phyloP scores from a whole-genome alignment of 75 land plant genomes.

The Cupressus sempervirens region DNA sequence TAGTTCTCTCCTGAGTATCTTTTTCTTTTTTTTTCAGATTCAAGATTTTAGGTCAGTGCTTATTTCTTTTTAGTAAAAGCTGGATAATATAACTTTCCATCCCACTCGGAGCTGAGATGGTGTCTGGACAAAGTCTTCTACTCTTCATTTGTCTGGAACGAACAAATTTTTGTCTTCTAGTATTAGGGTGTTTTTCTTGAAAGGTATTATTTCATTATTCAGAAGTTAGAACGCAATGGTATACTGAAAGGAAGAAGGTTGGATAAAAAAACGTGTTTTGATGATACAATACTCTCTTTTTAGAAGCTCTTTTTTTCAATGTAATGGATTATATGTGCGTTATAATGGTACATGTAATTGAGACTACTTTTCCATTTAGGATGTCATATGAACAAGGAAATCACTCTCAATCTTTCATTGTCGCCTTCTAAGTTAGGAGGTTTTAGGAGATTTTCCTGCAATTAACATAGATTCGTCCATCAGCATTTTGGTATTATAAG shows the following conservation, averaged over 20 bases:
- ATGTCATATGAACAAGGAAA: too few species aligned
- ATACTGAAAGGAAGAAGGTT: background rate
- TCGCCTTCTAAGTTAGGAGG: too few species aligned
- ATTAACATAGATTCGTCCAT: too few species aligned
- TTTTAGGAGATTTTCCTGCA: too few species aligned
- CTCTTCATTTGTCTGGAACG: background rate
- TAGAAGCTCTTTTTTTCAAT: too few species aligned
- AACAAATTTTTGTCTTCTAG: background rate
- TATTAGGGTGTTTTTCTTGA: background rate
- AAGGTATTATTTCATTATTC: background rate
- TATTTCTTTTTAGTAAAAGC: background rate
- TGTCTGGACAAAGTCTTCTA: background rate
- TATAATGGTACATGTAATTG: too few species aligned
- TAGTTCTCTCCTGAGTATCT: background rate
- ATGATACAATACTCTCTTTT: too few species aligned
- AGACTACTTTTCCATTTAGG: too few species aligned
- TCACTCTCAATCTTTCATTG: too few species aligned
- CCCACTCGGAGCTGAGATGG: background rate
- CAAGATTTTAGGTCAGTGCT: background rate
- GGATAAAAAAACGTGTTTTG: too few species aligned
- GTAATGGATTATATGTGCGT: too few species aligned
- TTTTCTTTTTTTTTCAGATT: background rate
- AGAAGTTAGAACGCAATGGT: background rate
- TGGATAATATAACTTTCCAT: background rate
- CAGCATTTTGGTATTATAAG: too few species aligned